Conservation (phyloP, 1,284 basidiomycete species). For the Sporisorium exsertum region DNA sequence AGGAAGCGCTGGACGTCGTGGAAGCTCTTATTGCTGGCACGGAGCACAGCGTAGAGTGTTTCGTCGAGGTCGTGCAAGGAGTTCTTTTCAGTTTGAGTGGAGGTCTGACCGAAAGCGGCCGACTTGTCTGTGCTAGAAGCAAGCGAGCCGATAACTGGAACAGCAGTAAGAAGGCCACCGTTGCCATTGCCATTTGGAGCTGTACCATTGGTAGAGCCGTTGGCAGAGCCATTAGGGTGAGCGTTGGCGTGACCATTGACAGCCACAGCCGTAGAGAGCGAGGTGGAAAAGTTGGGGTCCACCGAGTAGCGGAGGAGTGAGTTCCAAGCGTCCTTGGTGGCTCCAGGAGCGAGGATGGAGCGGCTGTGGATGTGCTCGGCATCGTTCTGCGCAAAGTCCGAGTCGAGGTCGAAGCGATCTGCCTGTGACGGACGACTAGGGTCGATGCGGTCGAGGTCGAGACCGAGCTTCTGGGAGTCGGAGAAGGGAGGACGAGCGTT, state of each 20-base stretch:
- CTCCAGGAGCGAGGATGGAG: conserved; percentile 70
- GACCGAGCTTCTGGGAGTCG: conserved; percentile 46
- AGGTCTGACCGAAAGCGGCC: conserved; percentile 43
- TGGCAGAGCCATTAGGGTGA: conserved; percentile 2
- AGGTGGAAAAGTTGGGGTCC: conserved; percentile 22
- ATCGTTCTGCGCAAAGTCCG: conserved; percentile 13
- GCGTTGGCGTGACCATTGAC: conserved; percentile 17
- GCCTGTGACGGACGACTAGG: conserved; percentile 47
- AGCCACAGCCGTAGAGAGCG: background rate
- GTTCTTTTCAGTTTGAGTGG: conserved; percentile 66
- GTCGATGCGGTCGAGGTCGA: conserved; percentile 51
- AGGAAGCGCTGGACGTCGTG: conserved; percentile 65
- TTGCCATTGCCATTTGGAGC: conserved; percentile 9
- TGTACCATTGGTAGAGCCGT: conserved; percentile 15
- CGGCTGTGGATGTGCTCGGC: conserved; percentile 25
- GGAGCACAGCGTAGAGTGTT: conserved; percentile 48
- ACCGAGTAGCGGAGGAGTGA: conserved; percentile 73
- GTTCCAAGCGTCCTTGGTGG: conserved; percentile 76
- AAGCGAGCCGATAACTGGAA: conserved; percentile 38
- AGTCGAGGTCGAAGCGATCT: conserved; percentile 55
- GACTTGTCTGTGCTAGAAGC: conserved; percentile 24
- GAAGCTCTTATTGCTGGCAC: conserved; percentile 60
- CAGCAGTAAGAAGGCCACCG: conserved; percentile 39
- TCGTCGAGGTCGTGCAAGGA: conserved; percentile 67
- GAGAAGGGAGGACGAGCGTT: conserved; percentile 59